A percentile compares a stretch with the other conserved stretches of the same genome.
Conservation (phyloP, 345 rosid species). For the Rhizophora mangle region DNA sequence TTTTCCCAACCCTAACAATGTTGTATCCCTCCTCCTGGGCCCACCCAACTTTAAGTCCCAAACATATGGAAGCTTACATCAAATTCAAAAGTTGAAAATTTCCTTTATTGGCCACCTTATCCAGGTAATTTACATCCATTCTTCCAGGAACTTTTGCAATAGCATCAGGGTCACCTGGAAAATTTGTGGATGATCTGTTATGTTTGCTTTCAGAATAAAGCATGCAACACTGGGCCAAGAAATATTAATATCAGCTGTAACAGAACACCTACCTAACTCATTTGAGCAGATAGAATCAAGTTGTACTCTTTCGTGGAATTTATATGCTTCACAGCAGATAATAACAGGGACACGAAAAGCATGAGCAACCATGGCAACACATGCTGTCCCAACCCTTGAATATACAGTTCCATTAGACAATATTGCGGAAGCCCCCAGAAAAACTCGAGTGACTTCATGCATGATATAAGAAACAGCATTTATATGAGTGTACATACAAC, state of each 20-base stretch:
- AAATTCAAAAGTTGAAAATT: constrained; percentile 77
- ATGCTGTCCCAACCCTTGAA: constrained; percentile 96
- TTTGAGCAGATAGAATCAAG: constrained; percentile 95
- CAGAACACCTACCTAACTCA: constrained; percentile 61
- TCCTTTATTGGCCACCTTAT: constrained; percentile 47
- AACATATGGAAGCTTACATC: constrained; percentile 45
- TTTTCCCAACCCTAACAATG: too few relatives aligned
- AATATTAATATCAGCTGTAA: not conserved
- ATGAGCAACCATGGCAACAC: constrained; percentile 96
- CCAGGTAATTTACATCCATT: constrained; percentile 55
- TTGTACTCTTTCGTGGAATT: constrained; percentile 92
- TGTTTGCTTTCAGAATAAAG: not conserved
- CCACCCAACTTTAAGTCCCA: not conserved
- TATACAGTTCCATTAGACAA: constrained; percentile 90
- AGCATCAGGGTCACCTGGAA: constrained; percentile 81
- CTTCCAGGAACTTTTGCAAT: constrained; percentile 65
- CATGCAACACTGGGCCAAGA: not conserved
- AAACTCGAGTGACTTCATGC: constrained; percentile 90
- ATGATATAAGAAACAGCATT: constrained; percentile 88
- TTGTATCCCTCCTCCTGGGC: too few relatives aligned
- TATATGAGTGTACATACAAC: constrained; percentile 81
- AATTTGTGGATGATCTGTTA: not conserved
- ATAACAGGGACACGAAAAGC: constrained; percentile 78
- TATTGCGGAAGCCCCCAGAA: constrained; percentile 88
- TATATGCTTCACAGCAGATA: constrained; percentile 94